Percentiles rank a stretch among this genome's conserved stretches.
Conservation (phyloP, 495 filamentous ascomycete species). For the Chaetomium tenue region DNA sequence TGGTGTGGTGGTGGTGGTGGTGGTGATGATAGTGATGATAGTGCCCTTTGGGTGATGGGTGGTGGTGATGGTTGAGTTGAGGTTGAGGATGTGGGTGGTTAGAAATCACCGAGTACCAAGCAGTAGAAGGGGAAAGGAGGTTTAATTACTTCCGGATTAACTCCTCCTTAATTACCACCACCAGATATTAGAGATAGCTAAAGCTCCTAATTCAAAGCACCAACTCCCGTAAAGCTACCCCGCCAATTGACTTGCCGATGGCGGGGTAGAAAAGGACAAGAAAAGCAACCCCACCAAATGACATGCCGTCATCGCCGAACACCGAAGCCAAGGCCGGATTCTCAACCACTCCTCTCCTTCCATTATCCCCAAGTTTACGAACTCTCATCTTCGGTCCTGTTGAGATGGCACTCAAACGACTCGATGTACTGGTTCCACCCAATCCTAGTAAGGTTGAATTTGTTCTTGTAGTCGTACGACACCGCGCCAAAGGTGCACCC, state of each 20-base stretch:
- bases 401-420: slow-evolving; percentile 43
- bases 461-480: slow-evolving; percentile 36
- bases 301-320: slow-evolving; percentile 23
- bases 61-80: neutral
- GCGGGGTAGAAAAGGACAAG: slow-evolving; percentile 17
- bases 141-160: slow-evolving; percentile 4
- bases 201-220: no score
- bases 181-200: neutral
- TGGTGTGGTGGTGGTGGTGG: neutral
- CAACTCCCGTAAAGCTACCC: slow-evolving; percentile 2
- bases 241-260: slow-evolving; percentile 19
- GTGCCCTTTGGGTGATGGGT: neutral
- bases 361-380: neutral
- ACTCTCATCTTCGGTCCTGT: slow-evolving; percentile 14
- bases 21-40: neutral
- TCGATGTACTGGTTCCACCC: slow-evolving; percentile 38
- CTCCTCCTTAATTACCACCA: neutral
- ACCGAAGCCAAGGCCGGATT: slow-evolving; percentile 18
- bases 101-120: neutral
- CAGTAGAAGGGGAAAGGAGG: neutral
- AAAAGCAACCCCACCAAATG: neutral
- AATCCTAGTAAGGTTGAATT: slow-evolving; percentile 39
- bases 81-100: neutral
- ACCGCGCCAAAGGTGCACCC: slow-evolving; percentile 47
- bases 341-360: neutral